Conservation (phyloP, 345 rosid genomes). For the Heritiera fomes region DNA sequence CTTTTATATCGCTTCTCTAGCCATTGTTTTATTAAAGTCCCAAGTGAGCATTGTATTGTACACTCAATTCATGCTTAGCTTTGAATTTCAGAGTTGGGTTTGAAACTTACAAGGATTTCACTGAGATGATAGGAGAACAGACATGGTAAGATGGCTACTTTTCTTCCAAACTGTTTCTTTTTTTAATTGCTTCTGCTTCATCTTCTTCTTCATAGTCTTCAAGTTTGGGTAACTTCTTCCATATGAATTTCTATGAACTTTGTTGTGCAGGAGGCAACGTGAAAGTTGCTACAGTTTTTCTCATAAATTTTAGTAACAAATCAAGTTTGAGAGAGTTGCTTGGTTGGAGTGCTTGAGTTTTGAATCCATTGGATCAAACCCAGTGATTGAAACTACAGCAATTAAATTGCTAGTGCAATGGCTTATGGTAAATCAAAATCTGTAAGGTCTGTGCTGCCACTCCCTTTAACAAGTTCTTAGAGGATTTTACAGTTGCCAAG, state of each 20-base stretch:
- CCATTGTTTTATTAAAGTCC: background rate
- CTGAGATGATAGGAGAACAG: background rate
- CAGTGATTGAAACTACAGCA: conserved; percentile 18
- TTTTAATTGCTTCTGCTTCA: background rate
- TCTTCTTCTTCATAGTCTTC: background rate
- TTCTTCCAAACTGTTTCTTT: background rate
- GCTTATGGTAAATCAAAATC: conserved; percentile 31
- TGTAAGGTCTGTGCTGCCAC: conserved; percentile 31
- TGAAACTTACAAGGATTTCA: background rate
- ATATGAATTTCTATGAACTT: background rate
- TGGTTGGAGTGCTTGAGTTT: background rate
- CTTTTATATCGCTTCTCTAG: background rate
- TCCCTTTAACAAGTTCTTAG: background rate
- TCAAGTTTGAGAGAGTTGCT: background rate
- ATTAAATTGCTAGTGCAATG: conserved; percentile 23
- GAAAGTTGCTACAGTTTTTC: background rate
- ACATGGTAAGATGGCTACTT: background rate
- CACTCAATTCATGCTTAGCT: background rate
- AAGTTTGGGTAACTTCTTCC: background rate
- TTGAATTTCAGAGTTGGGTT: background rate
- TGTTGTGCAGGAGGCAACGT: background rate
- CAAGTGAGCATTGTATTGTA: background rate
- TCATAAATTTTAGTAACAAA: conserved; percentile 11
- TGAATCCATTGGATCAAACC: background rate
- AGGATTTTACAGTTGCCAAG: background rate